Base-by-base conservation (phyloP, 140 eudicot genomes). In the Flaveria floridana region DNA sequence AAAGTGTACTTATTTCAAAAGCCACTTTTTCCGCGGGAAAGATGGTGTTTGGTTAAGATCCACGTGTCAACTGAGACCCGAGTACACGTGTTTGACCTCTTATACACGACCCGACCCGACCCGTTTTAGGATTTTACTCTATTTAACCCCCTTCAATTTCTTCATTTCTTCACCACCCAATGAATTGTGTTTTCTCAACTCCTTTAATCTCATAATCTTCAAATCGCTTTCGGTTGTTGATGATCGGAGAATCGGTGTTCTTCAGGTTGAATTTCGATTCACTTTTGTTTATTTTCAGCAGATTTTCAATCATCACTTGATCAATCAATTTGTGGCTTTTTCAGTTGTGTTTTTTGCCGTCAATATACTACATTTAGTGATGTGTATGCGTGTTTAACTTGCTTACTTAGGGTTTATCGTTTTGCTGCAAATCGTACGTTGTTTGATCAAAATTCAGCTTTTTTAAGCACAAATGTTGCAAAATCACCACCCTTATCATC, bases 221-320 rank as follows among this genome's bases (percentile, higher is more conserved):
- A 7, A 18, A 68, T 66, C 12, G 55, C 53, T 65, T 37, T 66
- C 16, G 3, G 28, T 66, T 66, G 41, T 66, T 66, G 8, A 0
- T 1, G 19, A 42, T 20, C 1, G 55, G 37, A 42, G 52, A 65
- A 11, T 44, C 37, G 16, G 14, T n/a, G 9, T 65, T 41, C 19
- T n/a, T 68, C 37, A 68, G 73, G 73, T 68, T 61, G 42, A 61
- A 61, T 61, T 61, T 61, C 67, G 19, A 8, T 61, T 61, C 42
- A 61, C 0, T 61, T 61, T 5, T 61, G 26, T 8, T 26, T 61
- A 25, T 3, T 61, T 26, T 61, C 42, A 4, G 19, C 19, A 23
- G 19, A 61, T 12, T 34, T 23, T 23, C 50, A 66, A 7, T 65
- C 50, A 5, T 65, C 70, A 65, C 9, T 37, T 37, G 34, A 39